Conservation (phyloP, 2,329 filamentous ascomycete genomes). For the Arachnopeziza araneosa region DNA sequence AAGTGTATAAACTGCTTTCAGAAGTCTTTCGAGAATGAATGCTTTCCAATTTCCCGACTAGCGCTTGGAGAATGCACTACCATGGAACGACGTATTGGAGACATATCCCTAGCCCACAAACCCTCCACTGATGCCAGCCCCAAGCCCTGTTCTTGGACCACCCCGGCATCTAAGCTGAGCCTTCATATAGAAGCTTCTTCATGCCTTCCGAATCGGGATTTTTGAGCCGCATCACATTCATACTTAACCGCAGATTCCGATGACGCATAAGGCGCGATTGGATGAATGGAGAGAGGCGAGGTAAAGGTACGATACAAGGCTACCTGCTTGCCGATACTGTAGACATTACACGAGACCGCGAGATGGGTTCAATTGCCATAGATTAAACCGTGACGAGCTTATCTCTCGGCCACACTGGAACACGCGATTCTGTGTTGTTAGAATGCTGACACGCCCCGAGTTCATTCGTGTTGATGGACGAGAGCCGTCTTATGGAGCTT, state of each 20-base stretch:
- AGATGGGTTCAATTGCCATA: neutral
- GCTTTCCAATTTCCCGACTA: neutral
- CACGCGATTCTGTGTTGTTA: neutral
- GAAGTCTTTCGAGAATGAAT: neutral
- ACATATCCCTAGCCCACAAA: neutral
- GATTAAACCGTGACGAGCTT: neutral
- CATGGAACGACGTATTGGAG: neutral
- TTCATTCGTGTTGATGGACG: neutral
- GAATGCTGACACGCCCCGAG: neutral
- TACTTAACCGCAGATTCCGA: neutral
- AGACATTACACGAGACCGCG: neutral
- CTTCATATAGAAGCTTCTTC: neutral
- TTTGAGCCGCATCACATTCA: neutral
- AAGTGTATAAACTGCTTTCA: neutral
- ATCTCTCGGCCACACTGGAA: neutral
- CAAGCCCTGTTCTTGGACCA: neutral
- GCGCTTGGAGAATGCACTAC: neutral
- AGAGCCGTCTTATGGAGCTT: neutral
- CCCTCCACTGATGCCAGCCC: neutral
- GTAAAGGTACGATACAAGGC: neutral
- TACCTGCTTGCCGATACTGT: too few species aligned
- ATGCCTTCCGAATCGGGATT: neutral
- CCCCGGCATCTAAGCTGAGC: neutral
- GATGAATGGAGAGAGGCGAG: neutral
- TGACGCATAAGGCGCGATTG: neutral